These are phyloP conservation scores for Backusella luteola DNA, from an alignment of 192 early-diverging fungal genomes.

Conservation along the genomic window DNA sequence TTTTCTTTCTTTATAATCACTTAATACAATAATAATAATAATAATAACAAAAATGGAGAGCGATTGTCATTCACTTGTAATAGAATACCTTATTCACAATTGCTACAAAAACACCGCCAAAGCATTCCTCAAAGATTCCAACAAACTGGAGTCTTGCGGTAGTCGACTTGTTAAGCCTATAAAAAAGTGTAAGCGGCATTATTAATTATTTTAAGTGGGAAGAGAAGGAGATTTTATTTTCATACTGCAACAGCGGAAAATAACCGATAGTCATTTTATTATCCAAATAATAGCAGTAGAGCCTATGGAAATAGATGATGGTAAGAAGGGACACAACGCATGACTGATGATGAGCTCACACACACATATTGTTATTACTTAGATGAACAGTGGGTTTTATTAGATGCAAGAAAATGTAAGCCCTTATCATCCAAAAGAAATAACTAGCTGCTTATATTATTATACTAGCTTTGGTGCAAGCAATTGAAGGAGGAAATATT, in stretches of 20 bases:
- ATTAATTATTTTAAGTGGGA: not conserved
- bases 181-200: not conserved
- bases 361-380: not conserved
- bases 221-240: not conserved
- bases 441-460: no score
- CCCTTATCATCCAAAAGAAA: no score
- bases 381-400: slow-evolving; percentile 10
- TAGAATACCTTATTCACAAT: slow-evolving; percentile 17
- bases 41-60: not conserved
- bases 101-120: slow-evolving; percentile 22
- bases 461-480: not conserved
- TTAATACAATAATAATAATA: not conserved
- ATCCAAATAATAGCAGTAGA: not conserved
- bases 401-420: slow-evolving; percentile 16
- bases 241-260: not conserved
- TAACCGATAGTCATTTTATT: not conserved
- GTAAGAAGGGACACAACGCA: not conserved
- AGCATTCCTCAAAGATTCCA: slow-evolving; percentile 2
- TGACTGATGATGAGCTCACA: not conserved
- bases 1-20: slow-evolving; percentile 1
- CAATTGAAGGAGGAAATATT: slow-evolving; percentile 9
- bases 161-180: not conserved
- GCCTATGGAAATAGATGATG: slow-evolving; percentile 6
- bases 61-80: slow-evolving; percentile 11
- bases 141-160: not conserved